phyloP scores from a whole-genome alignment of 2,329 filamentous ascomycete species.

The Exophiala spinifera region DNA sequence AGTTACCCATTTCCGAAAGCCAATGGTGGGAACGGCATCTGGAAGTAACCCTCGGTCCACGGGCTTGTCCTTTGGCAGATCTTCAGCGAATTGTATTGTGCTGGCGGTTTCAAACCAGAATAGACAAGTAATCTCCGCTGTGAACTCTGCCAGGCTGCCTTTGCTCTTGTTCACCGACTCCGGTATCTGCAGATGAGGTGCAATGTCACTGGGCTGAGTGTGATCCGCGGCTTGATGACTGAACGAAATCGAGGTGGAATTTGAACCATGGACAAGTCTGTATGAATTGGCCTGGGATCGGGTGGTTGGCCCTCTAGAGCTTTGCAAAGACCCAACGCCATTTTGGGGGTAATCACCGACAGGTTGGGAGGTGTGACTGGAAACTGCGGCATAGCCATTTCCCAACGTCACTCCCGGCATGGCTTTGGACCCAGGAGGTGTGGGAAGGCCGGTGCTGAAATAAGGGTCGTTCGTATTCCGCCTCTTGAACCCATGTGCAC shows the following conservation, averaged over 20 bases:
- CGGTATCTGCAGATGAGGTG: constrained; percentile 65
- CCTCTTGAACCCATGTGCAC: constrained; percentile 18
- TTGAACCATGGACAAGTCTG: constrained; percentile 5
- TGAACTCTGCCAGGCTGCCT: constrained; percentile 76
- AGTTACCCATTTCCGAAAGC: constrained; percentile 91
- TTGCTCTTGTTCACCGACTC: constrained; percentile 70
- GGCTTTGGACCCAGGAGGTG: constrained; percentile 26
- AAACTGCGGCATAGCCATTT: constrained; percentile 16
- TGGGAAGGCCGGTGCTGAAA: constrained; percentile 27
- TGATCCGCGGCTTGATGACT: constrained; percentile 10
- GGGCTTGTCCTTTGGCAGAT: constrained; percentile 43
- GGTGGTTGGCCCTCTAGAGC: constrained; percentile 1
- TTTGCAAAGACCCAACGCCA: neutral
- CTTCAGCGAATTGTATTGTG: constrained; percentile 71
- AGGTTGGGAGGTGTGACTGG: constrained; percentile 8
- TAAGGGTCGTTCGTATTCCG: constrained; percentile 15
- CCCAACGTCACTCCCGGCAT: constrained; percentile 24
- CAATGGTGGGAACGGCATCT: constrained; percentile 71
- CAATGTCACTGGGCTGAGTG: constrained; percentile 37
- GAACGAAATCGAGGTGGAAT: neutral
- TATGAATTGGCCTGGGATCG: constrained; percentile 8
- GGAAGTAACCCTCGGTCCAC: constrained; percentile 56
- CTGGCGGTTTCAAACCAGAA: constrained; percentile 95
- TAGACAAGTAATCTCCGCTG: constrained; percentile 87
- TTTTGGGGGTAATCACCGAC: constrained; percentile 1